Percentiles rank a stretch among this genome's conserved stretches.
Conservation (phyloP, 2,329 filamentous ascomycete genomes). For the Talaromyces amestolkiae region DNA sequence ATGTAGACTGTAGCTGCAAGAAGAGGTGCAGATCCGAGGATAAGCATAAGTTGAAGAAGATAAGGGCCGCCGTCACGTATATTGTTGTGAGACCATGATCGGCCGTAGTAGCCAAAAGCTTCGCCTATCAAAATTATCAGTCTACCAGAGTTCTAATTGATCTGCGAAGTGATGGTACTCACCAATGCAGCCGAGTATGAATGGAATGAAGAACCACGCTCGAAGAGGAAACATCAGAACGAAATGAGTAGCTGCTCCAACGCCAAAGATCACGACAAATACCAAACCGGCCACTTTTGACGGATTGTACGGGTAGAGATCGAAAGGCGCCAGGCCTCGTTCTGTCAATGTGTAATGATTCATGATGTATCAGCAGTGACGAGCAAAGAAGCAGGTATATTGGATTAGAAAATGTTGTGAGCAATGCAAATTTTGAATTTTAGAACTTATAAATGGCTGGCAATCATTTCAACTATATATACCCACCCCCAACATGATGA, state of each 20-base stretch:
- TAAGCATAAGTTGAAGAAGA: slow-evolving; percentile 39
- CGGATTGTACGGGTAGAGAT: slow-evolving; percentile 39
- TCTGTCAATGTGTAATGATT: slow-evolving; percentile 12
- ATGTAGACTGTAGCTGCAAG: slow-evolving; percentile 42
- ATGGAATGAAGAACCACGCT: slow-evolving; percentile 38
- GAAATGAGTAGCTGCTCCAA: slow-evolving; percentile 32
- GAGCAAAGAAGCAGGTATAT: slow-evolving; percentile 24
- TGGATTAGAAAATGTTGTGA: slow-evolving; percentile 12
- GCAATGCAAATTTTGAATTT: not conserved
- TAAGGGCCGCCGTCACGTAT: slow-evolving; percentile 29
- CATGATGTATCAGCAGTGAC: not conserved
- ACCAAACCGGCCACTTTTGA: slow-evolving; percentile 34
- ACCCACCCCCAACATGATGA: not conserved
- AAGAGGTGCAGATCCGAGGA: slow-evolving; percentile 42
- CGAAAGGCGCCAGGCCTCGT: slow-evolving; percentile 32
- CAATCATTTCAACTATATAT: not conserved
- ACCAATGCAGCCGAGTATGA: slow-evolving; percentile 40
- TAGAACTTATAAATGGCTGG: not conserved
- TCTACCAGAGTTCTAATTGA: not conserved
- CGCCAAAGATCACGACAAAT: slow-evolving; percentile 37
- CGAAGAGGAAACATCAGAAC: slow-evolving; percentile 32
- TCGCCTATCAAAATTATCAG: slow-evolving; percentile 28
- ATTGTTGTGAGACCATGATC: slow-evolving; percentile 34
- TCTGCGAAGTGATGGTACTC: slow-evolving; percentile 16
- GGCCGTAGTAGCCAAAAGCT: slow-evolving; percentile 38